These are phyloP conservation scores for Penicillium desertorum DNA, from an alignment of 495 filamentous ascomycete species.

Conservation along the genomic window DNA sequence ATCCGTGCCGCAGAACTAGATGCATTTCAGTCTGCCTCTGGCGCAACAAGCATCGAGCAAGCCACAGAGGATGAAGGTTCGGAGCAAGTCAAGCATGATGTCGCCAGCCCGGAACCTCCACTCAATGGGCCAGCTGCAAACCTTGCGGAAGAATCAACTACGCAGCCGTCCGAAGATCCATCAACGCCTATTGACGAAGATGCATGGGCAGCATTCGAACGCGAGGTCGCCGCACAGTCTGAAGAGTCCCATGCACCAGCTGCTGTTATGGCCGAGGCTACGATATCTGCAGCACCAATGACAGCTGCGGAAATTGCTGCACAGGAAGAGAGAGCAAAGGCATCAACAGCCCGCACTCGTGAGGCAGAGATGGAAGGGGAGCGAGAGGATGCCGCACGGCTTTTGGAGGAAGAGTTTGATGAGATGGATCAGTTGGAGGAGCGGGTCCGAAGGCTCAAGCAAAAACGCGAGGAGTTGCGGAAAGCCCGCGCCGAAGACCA, in stretches of 20 bases:
- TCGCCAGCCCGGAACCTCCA: conserved; percentile 31
- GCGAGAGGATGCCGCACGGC: conserved; percentile 78
- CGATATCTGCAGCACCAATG: conserved; percentile 68
- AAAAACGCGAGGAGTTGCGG: conserved; percentile 62
- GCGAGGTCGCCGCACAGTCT: conserved; percentile 67
- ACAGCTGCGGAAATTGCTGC: conserved; percentile 71
- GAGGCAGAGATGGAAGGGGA: conserved; percentile 74
- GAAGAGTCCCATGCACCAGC: conserved; percentile 35
- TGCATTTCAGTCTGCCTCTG: conserved; percentile 26
- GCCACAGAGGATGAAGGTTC: conserved; percentile 25
- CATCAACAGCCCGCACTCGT: conserved; percentile 40
- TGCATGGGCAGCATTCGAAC: conserved; percentile 90
- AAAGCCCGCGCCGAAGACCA: conserved; percentile 37
- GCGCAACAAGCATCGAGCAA: conserved; percentile 27
- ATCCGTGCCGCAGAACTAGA: conserved; percentile 37
- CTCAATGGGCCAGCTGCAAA: conserved; percentile 18
- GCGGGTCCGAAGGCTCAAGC: conserved; percentile 72
- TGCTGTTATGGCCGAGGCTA: conserved; percentile 39
- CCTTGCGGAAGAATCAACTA: conserved; percentile 18
- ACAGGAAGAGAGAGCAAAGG: conserved; percentile 58
- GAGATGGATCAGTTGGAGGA: conserved; percentile 91
- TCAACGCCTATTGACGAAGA: conserved; percentile 64
- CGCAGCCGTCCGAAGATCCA: conserved; percentile 15
- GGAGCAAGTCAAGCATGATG: conserved; percentile 33
- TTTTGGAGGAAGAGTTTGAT: conserved; percentile 86